Conservation (phyloP, 441 rosid genomes). For the Kokia cookei region DNA sequence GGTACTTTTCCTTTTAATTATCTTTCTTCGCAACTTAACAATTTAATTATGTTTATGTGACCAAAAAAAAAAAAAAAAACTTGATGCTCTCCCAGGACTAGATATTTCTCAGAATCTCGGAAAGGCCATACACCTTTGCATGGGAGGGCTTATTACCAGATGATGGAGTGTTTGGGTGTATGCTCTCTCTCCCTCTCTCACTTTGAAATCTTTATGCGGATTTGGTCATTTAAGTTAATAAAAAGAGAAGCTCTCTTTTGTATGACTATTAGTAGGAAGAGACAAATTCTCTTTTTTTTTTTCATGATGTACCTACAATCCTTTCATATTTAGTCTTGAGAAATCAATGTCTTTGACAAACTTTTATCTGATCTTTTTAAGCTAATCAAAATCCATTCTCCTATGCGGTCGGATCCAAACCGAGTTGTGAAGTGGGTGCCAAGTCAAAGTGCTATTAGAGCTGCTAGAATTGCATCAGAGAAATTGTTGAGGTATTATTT, state of each 20-base stretch:
- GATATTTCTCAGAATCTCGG: slow-evolving; percentile 94
- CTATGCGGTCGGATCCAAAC: slow-evolving; percentile 73
- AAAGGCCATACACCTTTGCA: slow-evolving; percentile 95
- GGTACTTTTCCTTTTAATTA: slow-evolving; percentile 36
- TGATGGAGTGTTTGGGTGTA: slow-evolving; percentile 99
- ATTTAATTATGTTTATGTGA: not conserved
- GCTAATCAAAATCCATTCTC: slow-evolving; percentile 96
- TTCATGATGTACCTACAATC: slow-evolving; percentile 2
- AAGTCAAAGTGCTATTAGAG: slow-evolving; percentile 46
- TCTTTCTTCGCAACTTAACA: not conserved
- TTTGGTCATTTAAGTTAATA: not conserved
- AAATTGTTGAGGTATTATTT: slow-evolving; percentile 63
- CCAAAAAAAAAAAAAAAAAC: not conserved
- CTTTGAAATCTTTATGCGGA: not conserved
- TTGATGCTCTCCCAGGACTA: slow-evolving; percentile 54
- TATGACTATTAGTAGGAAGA: not conserved
- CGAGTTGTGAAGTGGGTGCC: slow-evolving; percentile 74
- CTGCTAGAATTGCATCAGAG: slow-evolving; percentile 83
- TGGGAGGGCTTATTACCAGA: slow-evolving; percentile 95
- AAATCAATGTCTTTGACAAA: not conserved
- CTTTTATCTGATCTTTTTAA: slow-evolving; percentile 23
- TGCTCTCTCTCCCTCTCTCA: slow-evolving; percentile 18
- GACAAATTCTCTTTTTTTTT: not conserved
- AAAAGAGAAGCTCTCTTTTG: not conserved
- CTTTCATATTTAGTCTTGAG: not conserved